Conservation (phyloP, 805 yeast species). For the Barnettozyma californica region DNA sequence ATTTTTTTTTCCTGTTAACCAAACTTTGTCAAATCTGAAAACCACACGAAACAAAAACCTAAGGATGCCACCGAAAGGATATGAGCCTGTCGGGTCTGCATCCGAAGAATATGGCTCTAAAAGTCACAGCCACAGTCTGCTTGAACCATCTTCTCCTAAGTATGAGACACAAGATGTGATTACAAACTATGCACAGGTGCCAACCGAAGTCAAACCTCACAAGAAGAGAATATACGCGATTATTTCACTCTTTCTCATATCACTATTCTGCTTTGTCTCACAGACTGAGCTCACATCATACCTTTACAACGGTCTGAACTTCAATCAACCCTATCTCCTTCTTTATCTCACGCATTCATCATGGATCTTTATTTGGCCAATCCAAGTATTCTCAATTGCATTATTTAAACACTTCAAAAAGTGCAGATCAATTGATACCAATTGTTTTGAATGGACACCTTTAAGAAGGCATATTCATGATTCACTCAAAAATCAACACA, state of each 20-base stretch:
- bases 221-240: constrained; percentile 38
- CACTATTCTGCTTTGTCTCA: constrained; percentile 57
- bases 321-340: constrained; percentile 64
- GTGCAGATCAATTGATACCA: constrained; percentile 10
- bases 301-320: constrained; percentile 49
- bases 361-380: constrained; percentile 71
- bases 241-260: constrained; percentile 39
- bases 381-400: constrained; percentile 51
- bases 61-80: constrained; percentile 1
- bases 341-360: constrained; percentile 70
- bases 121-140: not conserved
- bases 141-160: not conserved
- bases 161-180: not conserved
- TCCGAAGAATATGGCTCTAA: not conserved
- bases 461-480: constrained; percentile 26
- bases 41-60: not conserved
- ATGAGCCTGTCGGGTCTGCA: not conserved
- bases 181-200: not conserved
- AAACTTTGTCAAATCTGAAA: too few species aligned
- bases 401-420: constrained; percentile 37
- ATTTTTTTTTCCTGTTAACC: not conserved
- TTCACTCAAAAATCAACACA: constrained; percentile 38
- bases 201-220: not conserved
- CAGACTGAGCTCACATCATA: constrained; percentile 81
- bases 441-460: constrained; percentile 12